A percentile compares a stretch with the other conserved stretches of the same genome.
Conservation (phyloP, 2,329 filamentous ascomycete species). For the Alternaria conjuncta region DNA sequence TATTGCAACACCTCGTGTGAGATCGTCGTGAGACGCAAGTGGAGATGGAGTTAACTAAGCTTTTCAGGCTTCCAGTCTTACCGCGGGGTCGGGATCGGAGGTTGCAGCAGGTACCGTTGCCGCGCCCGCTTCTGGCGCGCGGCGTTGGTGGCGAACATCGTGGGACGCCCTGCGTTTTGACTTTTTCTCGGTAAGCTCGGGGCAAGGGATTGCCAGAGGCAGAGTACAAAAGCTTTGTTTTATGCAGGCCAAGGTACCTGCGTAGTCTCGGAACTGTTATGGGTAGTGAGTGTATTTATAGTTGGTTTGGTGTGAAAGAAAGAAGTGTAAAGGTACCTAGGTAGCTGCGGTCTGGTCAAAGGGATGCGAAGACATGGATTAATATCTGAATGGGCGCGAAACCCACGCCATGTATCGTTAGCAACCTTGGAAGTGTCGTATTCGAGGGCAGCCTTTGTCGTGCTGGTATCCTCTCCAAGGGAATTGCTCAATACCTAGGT, state of each 20-base stretch:
- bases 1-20: neutral
- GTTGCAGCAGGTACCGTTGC: neutral
- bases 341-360: neutral
- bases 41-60: neutral
- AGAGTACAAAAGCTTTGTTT: neutral
- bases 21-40: neutral
- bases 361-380: neutral
- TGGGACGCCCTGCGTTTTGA: neutral
- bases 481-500: neutral
- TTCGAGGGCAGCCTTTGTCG: neutral
- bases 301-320: neutral
- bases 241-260: neutral
- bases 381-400: neutral
- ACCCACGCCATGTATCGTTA: neutral
- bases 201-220: neutral
- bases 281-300: too few relatives aligned
- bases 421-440: neutral
- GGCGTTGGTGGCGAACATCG: neutral
- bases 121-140: neutral
- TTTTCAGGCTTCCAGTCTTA: neutral
- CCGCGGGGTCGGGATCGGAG: neutral
- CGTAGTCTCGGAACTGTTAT: neutral
- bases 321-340: neutral
- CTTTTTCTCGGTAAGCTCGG: neutral
- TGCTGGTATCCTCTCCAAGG: neutral